Conservation (phyloP, 768 basidiomycete species). For the Lactarius trivialis region DNA sequence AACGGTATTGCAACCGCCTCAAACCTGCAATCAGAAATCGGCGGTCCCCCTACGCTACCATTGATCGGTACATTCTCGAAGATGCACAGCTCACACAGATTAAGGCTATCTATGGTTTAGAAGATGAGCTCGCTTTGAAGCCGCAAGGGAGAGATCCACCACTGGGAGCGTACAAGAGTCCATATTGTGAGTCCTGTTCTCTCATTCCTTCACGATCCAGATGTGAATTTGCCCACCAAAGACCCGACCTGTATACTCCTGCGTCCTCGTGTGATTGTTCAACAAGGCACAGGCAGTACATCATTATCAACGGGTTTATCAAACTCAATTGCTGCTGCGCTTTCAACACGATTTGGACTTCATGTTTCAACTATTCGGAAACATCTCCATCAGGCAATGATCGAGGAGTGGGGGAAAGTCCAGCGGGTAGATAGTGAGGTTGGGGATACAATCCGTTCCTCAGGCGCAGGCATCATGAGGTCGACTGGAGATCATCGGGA, state of each 20-base stretch:
- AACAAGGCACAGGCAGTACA: background rate
- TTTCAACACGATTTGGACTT: background rate
- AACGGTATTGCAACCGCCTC: slow-evolving; percentile 26
- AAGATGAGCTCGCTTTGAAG: background rate
- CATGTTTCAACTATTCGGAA: background rate
- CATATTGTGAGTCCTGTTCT: background rate
- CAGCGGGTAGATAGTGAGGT: background rate
- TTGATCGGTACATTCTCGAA: background rate
- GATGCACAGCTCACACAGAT: background rate
- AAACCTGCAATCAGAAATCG: slow-evolving; percentile 24
- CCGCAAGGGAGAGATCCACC: background rate
- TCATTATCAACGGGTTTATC: background rate
- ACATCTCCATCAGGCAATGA: background rate
- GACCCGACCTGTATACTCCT: background rate
- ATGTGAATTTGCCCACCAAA: background rate
- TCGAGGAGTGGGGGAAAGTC: background rate
- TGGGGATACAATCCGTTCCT: background rate
- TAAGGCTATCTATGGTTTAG: background rate
- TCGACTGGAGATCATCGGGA: background rate
- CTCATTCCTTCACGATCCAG: background rate
- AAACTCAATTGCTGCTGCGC: background rate
- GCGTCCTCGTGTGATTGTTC: background rate
- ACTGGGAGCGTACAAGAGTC: too few species aligned
- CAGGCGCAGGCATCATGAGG: background rate
- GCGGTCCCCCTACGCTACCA: slow-evolving; percentile 18